Percentiles rank a stretch among this genome's conserved stretches.
Evolutionary conservation across 768 basidiomycete species (phyloP).

Genomic region (Rubroboletus pulcherrimus): DNA sequence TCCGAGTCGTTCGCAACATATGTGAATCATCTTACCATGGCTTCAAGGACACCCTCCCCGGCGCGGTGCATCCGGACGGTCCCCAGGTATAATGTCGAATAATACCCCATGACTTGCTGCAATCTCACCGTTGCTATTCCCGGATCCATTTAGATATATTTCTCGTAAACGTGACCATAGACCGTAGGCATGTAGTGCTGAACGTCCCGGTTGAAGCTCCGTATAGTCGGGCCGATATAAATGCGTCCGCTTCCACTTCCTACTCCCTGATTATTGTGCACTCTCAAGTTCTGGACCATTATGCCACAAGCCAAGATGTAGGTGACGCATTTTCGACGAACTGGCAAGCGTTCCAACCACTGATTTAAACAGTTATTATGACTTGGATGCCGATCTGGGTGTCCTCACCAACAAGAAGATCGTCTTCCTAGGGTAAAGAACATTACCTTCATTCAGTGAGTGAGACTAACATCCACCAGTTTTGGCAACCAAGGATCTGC

Average conservation of each 20-base stretch:
- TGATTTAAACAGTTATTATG: constrained; percentile 41
- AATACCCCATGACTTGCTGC: constrained; percentile 14
- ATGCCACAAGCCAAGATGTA: constrained; percentile 53
- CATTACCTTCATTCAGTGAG: neutral
- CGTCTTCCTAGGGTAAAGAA: constrained; percentile 54
- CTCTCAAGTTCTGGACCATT: neutral
- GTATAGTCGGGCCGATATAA: constrained; percentile 1
- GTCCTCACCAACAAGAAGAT: constrained; percentile 48
- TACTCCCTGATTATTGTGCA: neutral
- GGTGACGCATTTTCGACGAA: constrained; percentile 14
- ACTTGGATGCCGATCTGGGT: constrained; percentile 54
- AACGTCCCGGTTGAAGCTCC: constrained; percentile 3
- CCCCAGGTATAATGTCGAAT: constrained; percentile 2
- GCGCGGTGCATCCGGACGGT: constrained; percentile 5
- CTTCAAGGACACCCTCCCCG: neutral
- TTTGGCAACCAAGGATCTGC: constrained; percentile 67
- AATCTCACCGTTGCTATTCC: constrained; percentile 12
- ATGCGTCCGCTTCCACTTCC: neutral
- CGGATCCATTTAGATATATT: neutral
- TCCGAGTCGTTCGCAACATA: neutral
- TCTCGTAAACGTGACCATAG: constrained; percentile 10
- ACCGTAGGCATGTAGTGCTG: neutral
- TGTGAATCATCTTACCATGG: neutral
- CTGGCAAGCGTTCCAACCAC: neutral
- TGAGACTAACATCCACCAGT: constrained; percentile 27